phyloP scores from a whole-genome alignment of 495 filamentous ascomycete genomes.

The Aspergillus indologenus region DNA sequence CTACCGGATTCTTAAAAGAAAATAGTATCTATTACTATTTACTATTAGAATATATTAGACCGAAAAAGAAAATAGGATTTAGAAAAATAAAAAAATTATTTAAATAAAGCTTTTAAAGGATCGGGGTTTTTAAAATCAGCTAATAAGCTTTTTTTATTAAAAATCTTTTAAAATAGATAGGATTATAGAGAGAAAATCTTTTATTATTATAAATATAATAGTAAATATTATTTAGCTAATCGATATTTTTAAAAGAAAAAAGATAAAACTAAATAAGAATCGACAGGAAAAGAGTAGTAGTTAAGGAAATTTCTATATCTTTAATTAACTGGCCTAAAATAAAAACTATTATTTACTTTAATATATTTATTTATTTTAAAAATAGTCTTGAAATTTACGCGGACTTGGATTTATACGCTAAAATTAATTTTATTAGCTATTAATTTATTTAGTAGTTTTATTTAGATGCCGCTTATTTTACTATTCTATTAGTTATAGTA shows the following conservation, averaged over 20 bases:
- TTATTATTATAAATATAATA: constrained; percentile 1
- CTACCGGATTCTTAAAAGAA: not conserved
- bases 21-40: not conserved
- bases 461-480: not conserved
- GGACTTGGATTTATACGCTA: not conserved
- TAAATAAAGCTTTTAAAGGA: not conserved
- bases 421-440: not conserved
- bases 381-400: not conserved
- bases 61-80: not conserved
- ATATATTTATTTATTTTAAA: not conserved
- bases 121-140: not conserved
- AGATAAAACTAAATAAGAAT: not conserved
- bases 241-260: not conserved
- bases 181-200: not conserved
- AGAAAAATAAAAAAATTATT: not conserved
- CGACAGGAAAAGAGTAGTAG: not conserved
- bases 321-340: not conserved
- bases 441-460: not conserved
- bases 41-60: not conserved
- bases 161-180: not conserved
- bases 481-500: not conserved
- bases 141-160: not conserved
- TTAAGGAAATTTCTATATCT: not conserved
- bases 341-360: not conserved
- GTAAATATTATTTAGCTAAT: not conserved